Conservation (phyloP, 2,329 filamentous ascomycete genomes). For the Lecanoromycetidae sp. region DNA sequence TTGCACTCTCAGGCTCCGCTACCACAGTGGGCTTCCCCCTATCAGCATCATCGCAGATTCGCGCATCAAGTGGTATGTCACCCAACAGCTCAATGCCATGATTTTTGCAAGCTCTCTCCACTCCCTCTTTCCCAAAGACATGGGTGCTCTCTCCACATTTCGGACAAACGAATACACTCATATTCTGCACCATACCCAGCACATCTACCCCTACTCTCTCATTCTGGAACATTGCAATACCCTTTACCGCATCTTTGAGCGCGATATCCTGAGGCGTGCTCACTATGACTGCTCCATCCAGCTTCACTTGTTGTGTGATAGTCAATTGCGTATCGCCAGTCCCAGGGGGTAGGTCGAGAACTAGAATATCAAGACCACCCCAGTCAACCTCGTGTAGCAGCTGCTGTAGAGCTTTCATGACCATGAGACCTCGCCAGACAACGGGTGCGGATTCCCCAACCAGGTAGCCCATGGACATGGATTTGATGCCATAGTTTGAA, state of each 20-base stretch:
- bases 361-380: conserved; percentile 75
- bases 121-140: conserved; percentile 54
- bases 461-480: conserved; percentile 98
- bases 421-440: conserved; percentile 93
- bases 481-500: conserved; percentile 89
- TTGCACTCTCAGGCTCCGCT: conserved; percentile 63
- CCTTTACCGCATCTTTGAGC: conserved; percentile 80
- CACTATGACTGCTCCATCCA: conserved; percentile 79
- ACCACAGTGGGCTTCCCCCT: conserved; percentile 82
- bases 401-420: conserved; percentile 93
- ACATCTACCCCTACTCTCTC: conserved; percentile 66
- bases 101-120: conserved; percentile 56
- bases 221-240: conserved; percentile 87
- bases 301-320: conserved; percentile 86
- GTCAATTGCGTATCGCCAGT: conserved; percentile 93
- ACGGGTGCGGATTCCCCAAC: conserved; percentile 69
- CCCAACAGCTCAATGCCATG: conserved; percentile 69
- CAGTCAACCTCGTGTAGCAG: conserved; percentile 91
- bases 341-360: conserved; percentile 84
- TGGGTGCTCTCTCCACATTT: conserved; percentile 61
- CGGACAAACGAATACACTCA: conserved; percentile 74
- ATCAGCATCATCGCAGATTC: conserved; percentile 79
- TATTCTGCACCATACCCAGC: conserved; percentile 83
- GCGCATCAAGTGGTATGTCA: conserved; percentile 76
- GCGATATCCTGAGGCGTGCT: conserved; percentile 91